Conservation (phyloP, 495 filamentous ascomycete genomes). For the Neurospora sp. region DNA sequence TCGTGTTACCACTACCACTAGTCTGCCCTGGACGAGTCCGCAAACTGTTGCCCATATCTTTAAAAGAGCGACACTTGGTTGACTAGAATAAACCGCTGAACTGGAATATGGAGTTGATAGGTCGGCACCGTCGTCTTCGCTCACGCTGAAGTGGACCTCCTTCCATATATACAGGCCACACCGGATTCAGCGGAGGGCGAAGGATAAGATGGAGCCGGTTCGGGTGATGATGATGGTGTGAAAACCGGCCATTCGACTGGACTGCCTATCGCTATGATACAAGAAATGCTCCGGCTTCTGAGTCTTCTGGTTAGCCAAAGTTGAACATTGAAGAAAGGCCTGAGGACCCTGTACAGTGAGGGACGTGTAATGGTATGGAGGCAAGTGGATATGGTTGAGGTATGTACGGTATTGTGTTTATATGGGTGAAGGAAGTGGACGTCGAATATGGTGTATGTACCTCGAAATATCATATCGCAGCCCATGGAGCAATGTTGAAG, state of each 20-base stretch:
- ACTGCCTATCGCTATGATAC: not conserved
- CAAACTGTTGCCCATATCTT: slow-evolving; percentile 19
- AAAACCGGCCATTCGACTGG: not conserved
- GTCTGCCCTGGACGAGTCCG: slow-evolving; percentile 15
- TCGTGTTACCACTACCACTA: slow-evolving; percentile 11
- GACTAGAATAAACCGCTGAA: not conserved
- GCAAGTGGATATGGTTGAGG: not conserved
- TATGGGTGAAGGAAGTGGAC: not conserved
- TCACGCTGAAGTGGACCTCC: slow-evolving; percentile 14
- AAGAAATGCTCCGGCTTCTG: not conserved
- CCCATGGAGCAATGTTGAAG: not conserved
- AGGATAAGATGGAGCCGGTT: not conserved
- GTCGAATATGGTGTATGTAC: not conserved
- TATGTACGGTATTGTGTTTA: not conserved
- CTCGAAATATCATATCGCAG: not conserved
- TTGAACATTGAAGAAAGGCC: not conserved
- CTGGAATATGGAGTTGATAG: slow-evolving; percentile 1
- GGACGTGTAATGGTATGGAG: not conserved
- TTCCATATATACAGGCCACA: slow-evolving; percentile 8
- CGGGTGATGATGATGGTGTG: not conserved
- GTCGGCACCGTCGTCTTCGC: slow-evolving; percentile 3
- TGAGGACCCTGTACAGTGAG: not conserved
- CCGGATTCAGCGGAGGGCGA: not conserved
- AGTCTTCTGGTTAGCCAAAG: not conserved
- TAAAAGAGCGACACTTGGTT: not conserved